Conservation (phyloP, 75 land plant species). For the Cryptomeria japonica region DNA sequence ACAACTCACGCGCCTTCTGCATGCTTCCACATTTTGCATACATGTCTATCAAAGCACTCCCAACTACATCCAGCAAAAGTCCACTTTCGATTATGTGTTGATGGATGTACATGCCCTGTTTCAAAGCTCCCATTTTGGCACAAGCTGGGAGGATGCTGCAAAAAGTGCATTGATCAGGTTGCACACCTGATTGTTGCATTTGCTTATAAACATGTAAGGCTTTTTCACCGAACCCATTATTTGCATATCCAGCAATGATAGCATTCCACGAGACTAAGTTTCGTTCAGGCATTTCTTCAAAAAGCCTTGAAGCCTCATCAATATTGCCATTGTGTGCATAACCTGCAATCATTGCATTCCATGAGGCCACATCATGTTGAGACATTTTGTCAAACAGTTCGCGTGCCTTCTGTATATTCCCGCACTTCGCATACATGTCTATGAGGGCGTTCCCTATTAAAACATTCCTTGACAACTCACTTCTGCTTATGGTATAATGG, state of each 20-base stretch:
- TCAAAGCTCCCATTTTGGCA: slow-evolving; percentile 10
- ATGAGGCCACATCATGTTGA: not conserved
- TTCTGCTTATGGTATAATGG: slow-evolving; percentile 40
- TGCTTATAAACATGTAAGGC: slow-evolving; percentile 15
- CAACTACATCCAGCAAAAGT: not conserved
- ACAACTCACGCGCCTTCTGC: slow-evolving; percentile 36
- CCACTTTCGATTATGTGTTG: slow-evolving; percentile 5
- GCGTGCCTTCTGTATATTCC: slow-evolving; percentile 15
- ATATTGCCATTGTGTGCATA: slow-evolving; percentile 21
- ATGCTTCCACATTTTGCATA: slow-evolving; percentile 73
- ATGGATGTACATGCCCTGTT: slow-evolving; percentile 14
- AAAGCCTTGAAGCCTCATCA: slow-evolving; percentile 12
- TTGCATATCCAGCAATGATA: slow-evolving; percentile 22
- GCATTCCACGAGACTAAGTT: slow-evolving; percentile 25
- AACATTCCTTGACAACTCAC: slow-evolving; percentile 28
- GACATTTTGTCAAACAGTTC: slow-evolving; percentile 9
- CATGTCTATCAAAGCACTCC: slow-evolving; percentile 37
- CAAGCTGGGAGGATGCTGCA: slow-evolving; percentile 8
- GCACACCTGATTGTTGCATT: slow-evolving; percentile 17
- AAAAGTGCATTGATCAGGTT: slow-evolving; percentile 9
- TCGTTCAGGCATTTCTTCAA: slow-evolving; percentile 9
- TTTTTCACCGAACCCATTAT: slow-evolving; percentile 15
- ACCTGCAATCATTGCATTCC: not conserved
- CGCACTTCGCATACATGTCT: slow-evolving; percentile 19
- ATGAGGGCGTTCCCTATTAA: slow-evolving; percentile 47